A percentile compares a stretch with the other conserved stretches of the same genome.
These are phyloP conservation scores for Ophiocordyceps camponoti-floridani DNA, from an alignment of 2,329 filamentous ascomycete genomes.

Conservation along the genomic window DNA sequence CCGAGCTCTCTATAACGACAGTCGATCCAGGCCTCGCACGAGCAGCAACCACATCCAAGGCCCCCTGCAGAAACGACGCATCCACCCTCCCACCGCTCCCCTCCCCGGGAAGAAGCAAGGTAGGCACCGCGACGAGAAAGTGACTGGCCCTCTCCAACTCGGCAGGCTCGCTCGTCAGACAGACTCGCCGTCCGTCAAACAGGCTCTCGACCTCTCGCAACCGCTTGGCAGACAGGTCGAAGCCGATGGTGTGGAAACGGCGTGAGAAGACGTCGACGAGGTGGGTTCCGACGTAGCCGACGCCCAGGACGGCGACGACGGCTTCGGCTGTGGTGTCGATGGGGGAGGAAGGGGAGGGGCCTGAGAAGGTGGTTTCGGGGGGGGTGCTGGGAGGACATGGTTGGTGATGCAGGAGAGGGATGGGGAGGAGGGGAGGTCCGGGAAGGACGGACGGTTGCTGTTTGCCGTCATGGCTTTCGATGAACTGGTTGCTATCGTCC, in stretches of 20 bases:
- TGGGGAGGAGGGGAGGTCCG: too few relatives aligned
- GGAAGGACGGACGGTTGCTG: too few relatives aligned
- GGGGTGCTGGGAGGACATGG: too few relatives aligned
- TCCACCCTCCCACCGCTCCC: conserved; percentile 20
- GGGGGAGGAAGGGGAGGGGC: neutral
- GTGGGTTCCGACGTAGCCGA: conserved; percentile 33
- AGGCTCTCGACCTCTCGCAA: conserved; percentile 14
- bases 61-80: conserved; percentile 23
- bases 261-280: conserved; percentile 24
- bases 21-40: conserved; percentile 24
- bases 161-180: conserved; percentile 18
- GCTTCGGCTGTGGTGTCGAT: neutral
- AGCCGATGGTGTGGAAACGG: conserved; percentile 24
- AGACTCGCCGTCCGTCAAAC: conserved; percentile 10
- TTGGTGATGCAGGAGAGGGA: too few relatives aligned
- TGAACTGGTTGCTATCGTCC: neutral
- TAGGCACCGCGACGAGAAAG: conserved; percentile 35
- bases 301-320: conserved; percentile 29
- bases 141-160: conserved; percentile 26
- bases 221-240: conserved; percentile 25
- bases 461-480: neutral
- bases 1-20: conserved; percentile 34
- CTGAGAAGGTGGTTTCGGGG: too few relatives aligned
- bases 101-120: conserved; percentile 22
- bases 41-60: conserved; percentile 20